These are phyloP conservation scores for Saccharomyces hybrid DNA, from an alignment of 1,139 yeast species.

Conservation along the genomic window DNA sequence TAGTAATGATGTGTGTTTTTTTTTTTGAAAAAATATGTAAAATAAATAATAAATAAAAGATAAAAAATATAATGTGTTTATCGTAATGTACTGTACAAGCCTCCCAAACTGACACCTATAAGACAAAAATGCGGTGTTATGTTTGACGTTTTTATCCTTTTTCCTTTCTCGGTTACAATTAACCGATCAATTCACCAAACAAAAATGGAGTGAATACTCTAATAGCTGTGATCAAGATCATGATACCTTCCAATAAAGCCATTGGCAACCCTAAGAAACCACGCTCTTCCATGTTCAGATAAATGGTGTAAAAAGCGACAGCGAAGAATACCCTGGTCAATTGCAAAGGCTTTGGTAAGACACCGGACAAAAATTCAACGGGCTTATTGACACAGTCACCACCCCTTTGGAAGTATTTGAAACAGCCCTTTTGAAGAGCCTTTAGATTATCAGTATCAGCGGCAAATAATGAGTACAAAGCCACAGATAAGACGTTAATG, in stretches of 20 bases:
- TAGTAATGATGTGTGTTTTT: background rate
- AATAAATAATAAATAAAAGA: background rate
- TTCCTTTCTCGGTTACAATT: conserved; percentile 1
- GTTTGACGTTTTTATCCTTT: background rate
- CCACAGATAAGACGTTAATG: conserved; percentile 82
- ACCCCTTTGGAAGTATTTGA: conserved; percentile 74
- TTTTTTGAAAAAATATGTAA: background rate
- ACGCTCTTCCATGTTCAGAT: conserved; percentile 54
- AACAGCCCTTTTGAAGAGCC: conserved; percentile 82
- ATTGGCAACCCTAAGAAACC: conserved; percentile 66
- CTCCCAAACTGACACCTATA: background rate
- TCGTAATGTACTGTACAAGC: conserved; percentile 1
- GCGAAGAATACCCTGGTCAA: conserved; percentile 80
- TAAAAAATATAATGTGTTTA: background rate
- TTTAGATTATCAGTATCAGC: conserved; percentile 63
- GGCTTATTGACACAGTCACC: conserved; percentile 78
- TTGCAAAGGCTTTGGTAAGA: conserved; percentile 64
- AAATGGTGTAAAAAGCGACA: conserved; percentile 81
- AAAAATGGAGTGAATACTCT: conserved; percentile 73
- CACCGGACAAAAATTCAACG: conserved; percentile 75
- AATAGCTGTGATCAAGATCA: conserved; percentile 66
- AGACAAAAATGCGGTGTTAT: background rate
- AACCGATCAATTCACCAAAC: conserved; percentile 36
- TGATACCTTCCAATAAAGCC: conserved; percentile 63
- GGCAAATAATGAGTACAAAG: conserved; percentile 82